phyloP scores from a whole-genome alignment of 1,284 basidiomycete species.

The Ganoderma lingzhi region DNA sequence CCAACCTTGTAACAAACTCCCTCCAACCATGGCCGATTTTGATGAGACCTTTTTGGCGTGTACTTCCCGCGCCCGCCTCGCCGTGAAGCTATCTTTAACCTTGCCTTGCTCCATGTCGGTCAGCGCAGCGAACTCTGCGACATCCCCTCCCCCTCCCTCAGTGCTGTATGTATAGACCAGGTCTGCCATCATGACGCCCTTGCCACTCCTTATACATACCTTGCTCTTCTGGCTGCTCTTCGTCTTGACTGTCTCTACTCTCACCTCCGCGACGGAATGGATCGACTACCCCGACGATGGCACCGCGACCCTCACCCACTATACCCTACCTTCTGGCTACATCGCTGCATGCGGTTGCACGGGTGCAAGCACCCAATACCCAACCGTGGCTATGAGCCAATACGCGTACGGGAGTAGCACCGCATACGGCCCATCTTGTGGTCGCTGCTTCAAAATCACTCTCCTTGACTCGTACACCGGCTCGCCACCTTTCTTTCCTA shows the following conservation, averaged over 20 bases:
- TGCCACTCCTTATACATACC: conserved; percentile 19
- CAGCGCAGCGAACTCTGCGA: conserved; percentile 13
- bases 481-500: conserved; percentile 74
- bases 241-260: conserved; percentile 24
- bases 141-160: background rate
- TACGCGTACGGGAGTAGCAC: conserved; percentile 78
- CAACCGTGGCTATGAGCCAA: conserved; percentile 79
- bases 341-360: conserved; percentile 73
- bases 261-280: conserved; percentile 49
- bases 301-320: conserved; percentile 43
- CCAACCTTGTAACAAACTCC: no score
- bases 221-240: conserved; percentile 18
- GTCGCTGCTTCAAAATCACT: conserved; percentile 79
- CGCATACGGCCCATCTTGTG: conserved; percentile 79
- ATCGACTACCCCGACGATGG: conserved; percentile 57
- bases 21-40: no score
- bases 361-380: conserved; percentile 71
- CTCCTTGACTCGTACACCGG: conserved; percentile 71
- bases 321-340: conserved; percentile 54
- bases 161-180: background rate
- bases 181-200: conserved; percentile 2
- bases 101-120: conserved; percentile 24
- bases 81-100: conserved; percentile 13
- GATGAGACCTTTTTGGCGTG: no score
- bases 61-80: conserved; percentile 17